Conservation (phyloP, 2,329 filamentous ascomycete species). For the Knoxdaviesia capensis region DNA sequence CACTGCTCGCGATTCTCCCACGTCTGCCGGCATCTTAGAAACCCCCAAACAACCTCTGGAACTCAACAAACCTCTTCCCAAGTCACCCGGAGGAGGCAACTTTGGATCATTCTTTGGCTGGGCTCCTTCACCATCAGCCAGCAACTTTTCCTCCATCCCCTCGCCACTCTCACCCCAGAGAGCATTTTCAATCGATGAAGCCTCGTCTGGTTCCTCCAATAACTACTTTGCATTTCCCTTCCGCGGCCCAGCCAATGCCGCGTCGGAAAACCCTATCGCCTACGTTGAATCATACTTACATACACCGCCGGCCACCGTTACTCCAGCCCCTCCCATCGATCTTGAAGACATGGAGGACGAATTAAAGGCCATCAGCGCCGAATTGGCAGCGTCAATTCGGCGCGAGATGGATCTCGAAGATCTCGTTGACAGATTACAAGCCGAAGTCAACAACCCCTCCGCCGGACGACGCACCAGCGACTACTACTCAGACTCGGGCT, state of each 20-base stretch:
- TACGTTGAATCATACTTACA: slow-evolving; percentile 31
- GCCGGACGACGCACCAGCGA: slow-evolving; percentile 69
- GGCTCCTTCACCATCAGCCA: slow-evolving; percentile 25
- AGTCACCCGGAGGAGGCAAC: slow-evolving; percentile 28
- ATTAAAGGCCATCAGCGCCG: slow-evolving; percentile 76
- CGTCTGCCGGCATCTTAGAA: too few relatives aligned
- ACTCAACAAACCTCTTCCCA: slow-evolving; percentile 33
- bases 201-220: slow-evolving; percentile 13
- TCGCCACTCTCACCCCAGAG: slow-evolving; percentile 27
- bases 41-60: slow-evolving; percentile 7
- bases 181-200: slow-evolving; percentile 16
- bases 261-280: slow-evolving; percentile 19
- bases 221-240: slow-evolving; percentile 9
- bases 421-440: slow-evolving; percentile 68
- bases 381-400: slow-evolving; percentile 80
- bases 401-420: slow-evolving; percentile 95
- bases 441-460: slow-evolving; percentile 43
- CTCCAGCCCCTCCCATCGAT: slow-evolving; percentile 25
- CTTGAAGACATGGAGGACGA: slow-evolving; percentile 88
- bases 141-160: slow-evolving; percentile 31
- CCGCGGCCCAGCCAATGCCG: slow-evolving; percentile 10
- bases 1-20: not conserved
- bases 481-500: slow-evolving; percentile 93
- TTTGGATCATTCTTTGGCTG: slow-evolving; percentile 34
- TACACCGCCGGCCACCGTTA: slow-evolving; percentile 21